A percentile compares a stretch with the other conserved stretches of the same genome.
Conservation (phyloP, 2,329 filamentous ascomycete genomes). For the Xylaria digitata region DNA sequence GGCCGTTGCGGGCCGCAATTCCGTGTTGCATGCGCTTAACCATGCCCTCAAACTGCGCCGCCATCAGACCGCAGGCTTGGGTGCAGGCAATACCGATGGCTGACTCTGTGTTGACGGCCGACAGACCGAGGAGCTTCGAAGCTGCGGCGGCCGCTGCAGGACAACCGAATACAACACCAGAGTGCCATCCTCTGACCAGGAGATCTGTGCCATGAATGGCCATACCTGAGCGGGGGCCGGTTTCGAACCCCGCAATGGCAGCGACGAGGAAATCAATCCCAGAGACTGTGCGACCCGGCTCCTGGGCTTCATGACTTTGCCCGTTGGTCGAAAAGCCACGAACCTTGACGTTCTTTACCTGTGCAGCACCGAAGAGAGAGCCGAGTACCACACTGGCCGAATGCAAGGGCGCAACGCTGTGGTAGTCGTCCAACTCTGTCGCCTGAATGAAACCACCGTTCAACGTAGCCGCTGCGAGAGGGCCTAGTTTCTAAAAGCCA, state of each 20-base stretch:
- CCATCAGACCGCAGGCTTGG: slow-evolving; percentile 55
- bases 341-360: slow-evolving; percentile 29
- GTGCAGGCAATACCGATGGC: slow-evolving; percentile 56
- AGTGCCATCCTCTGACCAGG: slow-evolving; percentile 55
- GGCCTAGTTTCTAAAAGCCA: slow-evolving; percentile 41
- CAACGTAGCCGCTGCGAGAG: slow-evolving; percentile 54
- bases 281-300: slow-evolving; percentile 36
- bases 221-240: slow-evolving; percentile 47
- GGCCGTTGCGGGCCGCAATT: slow-evolving; percentile 57
- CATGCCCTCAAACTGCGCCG: slow-evolving; percentile 56
- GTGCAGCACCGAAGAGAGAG: slow-evolving; percentile 53
- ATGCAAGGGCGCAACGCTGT: slow-evolving; percentile 52
- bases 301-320: not conserved
- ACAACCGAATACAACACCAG: slow-evolving; percentile 54
- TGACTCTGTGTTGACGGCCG: slow-evolving; percentile 48
- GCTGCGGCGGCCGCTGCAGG: slow-evolving; percentile 48
- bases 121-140: slow-evolving; percentile 51
- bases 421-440: slow-evolving; percentile 58
- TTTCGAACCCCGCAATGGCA: slow-evolving; percentile 53
- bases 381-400: slow-evolving; percentile 40
- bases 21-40: slow-evolving; percentile 60
- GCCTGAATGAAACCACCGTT: slow-evolving; percentile 59
- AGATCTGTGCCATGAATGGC: slow-evolving; percentile 54
- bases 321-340: slow-evolving; percentile 10
- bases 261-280: slow-evolving; percentile 52